Evolutionary conservation across 768 basidiomycete species (phyloP).

Genomic region (Tulasnella sp.): DNA sequence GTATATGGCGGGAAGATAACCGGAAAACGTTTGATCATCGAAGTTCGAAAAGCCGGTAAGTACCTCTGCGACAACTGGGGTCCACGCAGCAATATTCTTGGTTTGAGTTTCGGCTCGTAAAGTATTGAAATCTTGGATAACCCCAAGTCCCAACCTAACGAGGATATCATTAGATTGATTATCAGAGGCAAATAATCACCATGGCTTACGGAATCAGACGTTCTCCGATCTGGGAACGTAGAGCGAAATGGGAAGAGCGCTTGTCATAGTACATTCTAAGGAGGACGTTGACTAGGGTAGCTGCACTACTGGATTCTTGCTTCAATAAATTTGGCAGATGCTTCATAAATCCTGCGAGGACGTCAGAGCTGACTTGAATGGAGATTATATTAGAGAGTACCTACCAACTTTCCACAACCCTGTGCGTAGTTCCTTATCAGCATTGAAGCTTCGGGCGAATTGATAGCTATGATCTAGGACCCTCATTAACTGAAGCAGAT

Average conservation of each 20-base stretch:
- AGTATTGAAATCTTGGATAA: conserved; percentile 82
- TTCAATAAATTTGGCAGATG: conserved; percentile 94
- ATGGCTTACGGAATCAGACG: conserved; percentile 54
- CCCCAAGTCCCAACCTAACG: conserved; percentile 67
- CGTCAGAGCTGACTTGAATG: too few relatives aligned
- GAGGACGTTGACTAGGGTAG: conserved; percentile 84
- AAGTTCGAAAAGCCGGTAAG: conserved; percentile 80
- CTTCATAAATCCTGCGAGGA: conserved; percentile 99
- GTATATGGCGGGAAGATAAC: conserved; percentile 82
- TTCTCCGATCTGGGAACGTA: conserved; percentile 50
- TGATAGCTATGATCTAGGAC: conserved; percentile 95
- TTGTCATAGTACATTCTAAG: conserved; percentile 89
- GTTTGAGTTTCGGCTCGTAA: conserved; percentile 80
- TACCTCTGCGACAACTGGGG: conserved; percentile 95
- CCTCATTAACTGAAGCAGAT: conserved; percentile 85
- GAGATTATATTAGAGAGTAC: conserved; percentile 33
- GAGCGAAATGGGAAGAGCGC: conserved; percentile 56
- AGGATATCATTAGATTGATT: conserved; percentile 14
- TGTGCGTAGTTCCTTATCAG: conserved; percentile 91
- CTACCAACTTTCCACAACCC: conserved; percentile 98
- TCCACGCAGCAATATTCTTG: conserved; percentile 95
- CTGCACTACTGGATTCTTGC: conserved; percentile 94
- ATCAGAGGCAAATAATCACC: not conserved
- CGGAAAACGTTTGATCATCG: conserved; percentile 77
- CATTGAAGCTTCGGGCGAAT: conserved; percentile 94